Evolutionary conservation across 2,329 filamentous ascomycete genomes (phyloP).

Genomic region (Aspergillus bombycis): DNA sequence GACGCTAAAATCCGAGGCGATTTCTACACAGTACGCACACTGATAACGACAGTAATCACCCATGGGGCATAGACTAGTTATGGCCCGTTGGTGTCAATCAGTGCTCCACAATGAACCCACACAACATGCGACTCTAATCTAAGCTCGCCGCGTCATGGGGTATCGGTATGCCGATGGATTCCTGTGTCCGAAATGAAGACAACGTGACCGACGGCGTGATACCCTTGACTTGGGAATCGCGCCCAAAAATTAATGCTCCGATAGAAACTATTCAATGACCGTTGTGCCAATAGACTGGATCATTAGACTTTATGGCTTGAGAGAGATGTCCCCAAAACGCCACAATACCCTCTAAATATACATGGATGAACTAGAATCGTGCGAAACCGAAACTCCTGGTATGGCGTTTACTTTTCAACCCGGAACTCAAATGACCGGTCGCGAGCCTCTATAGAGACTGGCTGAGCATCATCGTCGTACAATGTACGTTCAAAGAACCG

Average conservation of each 20-base stretch:
- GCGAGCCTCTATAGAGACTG: not conserved
- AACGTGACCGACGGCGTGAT: not conserved
- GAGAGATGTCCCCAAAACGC: not conserved
- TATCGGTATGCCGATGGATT: not conserved
- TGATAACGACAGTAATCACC: not conserved
- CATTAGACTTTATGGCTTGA: not conserved
- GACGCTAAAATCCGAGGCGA: no score
- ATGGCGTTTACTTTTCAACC: not conserved
- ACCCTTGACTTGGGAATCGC: not conserved
- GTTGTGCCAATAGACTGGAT: not conserved
- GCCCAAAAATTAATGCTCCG: not conserved
- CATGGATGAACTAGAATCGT: not conserved
- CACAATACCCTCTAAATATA: not conserved
- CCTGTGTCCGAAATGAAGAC: not conserved
- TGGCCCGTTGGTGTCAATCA: not conserved
- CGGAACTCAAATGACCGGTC: conserved; percentile 16
- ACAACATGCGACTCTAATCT: not conserved
- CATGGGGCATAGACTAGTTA: not conserved
- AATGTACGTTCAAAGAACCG: conserved; percentile 63
- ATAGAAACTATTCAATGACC: not conserved
- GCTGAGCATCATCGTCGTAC: conserved; percentile 51
- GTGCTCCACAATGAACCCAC: conserved; percentile 2
- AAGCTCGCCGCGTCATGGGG: not conserved
- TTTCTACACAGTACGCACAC: no score
- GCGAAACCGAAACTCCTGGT: not conserved